These are phyloP conservation scores for Schrenkiella parvula DNA, from an alignment of 345 rosid genomes.

Conservation along the genomic window DNA sequence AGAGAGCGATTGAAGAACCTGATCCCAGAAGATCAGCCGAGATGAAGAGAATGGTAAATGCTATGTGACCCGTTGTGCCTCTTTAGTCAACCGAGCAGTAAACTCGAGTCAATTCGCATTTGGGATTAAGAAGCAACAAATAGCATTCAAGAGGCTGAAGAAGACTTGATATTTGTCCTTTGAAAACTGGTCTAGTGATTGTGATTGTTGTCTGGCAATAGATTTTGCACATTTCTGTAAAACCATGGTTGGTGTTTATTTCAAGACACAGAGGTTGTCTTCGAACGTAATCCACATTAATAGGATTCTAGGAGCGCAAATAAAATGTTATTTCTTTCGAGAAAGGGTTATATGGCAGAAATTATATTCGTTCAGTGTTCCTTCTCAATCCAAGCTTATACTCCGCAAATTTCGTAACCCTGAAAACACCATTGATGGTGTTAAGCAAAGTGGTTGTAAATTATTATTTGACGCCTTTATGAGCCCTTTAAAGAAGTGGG, in stretches of 20 bases:
- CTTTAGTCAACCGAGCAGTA: background rate
- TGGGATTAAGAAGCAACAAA: background rate
- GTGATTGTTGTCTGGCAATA: background rate
- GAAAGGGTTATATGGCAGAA: too few species aligned
- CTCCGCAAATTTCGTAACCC: too few species aligned
- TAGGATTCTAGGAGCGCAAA: background rate
- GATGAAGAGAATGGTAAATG: constrained; percentile 92
- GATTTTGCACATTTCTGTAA: background rate
- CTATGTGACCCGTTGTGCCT: constrained; percentile 40
- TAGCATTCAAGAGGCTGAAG: background rate
- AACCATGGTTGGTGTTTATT: constrained; percentile 6
- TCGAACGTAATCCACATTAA: background rate
- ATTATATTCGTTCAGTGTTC: background rate
- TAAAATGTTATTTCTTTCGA: background rate
- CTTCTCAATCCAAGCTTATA: too few species aligned
- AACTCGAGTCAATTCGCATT: background rate
- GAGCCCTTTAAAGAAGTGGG: background rate
- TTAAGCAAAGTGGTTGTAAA: background rate
- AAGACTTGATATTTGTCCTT: background rate
- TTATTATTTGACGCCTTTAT: background rate
- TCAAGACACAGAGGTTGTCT: background rate
- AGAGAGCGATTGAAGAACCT: constrained; percentile 78
- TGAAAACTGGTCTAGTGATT: background rate
- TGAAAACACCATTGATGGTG: too few species aligned
- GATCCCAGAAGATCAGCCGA: constrained; percentile 83